Conservation (phyloP, 495 filamentous ascomycete genomes). For the Penicillium cataractarum region DNA sequence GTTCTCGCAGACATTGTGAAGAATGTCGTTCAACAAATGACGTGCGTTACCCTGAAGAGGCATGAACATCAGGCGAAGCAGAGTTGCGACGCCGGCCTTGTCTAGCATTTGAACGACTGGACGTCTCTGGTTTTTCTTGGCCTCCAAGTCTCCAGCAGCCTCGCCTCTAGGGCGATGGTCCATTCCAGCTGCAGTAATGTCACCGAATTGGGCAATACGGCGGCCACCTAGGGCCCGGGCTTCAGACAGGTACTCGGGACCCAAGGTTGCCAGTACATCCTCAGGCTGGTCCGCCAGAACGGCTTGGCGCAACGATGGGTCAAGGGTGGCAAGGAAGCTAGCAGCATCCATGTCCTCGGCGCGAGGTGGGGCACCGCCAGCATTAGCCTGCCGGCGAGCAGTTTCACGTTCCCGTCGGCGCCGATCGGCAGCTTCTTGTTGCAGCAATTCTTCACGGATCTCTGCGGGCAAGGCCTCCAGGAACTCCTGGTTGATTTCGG, state of each 20-base stretch:
- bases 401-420: slow-evolving; percentile 85
- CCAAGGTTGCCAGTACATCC: slow-evolving; percentile 81
- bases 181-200: slow-evolving; percentile 49
- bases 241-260: slow-evolving; percentile 81
- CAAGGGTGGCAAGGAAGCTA: slow-evolving; percentile 88
- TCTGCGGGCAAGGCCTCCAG: slow-evolving; percentile 88
- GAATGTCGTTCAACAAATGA: slow-evolving; percentile 78
- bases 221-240: slow-evolving; percentile 72
- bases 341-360: slow-evolving; percentile 92
- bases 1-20: slow-evolving; percentile 89
- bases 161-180: slow-evolving; percentile 51
- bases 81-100: slow-evolving; percentile 89
- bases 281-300: slow-evolving; percentile 91
- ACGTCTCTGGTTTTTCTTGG: slow-evolving; percentile 72
- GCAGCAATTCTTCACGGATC: slow-evolving; percentile 84
- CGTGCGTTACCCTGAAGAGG: slow-evolving; percentile 83
- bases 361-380: slow-evolving; percentile 55
- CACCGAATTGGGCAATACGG: slow-evolving; percentile 63
- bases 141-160: slow-evolving; percentile 44
- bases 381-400: slow-evolving; percentile 62
- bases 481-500: slow-evolving; percentile 91
- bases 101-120: slow-evolving; percentile 95
- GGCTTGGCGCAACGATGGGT: slow-evolving; percentile 79
- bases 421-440: slow-evolving; percentile 86
- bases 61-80: slow-evolving; percentile 96